Conservation (phyloP, 1,139 yeast species). For the Spencermartinsiella ligniputridi region DNA sequence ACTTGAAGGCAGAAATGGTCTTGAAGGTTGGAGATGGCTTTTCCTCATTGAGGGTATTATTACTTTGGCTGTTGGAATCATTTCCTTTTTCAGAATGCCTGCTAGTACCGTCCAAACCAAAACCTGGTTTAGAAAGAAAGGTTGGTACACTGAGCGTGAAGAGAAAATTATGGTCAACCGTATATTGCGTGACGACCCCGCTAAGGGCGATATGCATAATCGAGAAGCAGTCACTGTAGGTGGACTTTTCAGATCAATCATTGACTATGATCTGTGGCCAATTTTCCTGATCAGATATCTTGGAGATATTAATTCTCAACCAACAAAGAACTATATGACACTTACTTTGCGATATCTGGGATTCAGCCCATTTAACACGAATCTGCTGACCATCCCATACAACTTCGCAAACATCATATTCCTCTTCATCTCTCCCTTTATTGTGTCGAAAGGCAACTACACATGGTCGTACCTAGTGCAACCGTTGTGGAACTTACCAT, state of each 20-base stretch:
- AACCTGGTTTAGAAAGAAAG: conserved; percentile 44
- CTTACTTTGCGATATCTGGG: conserved; percentile 50
- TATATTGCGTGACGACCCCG: conserved; percentile 59
- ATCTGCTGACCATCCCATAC: conserved; percentile 51
- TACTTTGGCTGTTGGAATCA: conserved; percentile 52
- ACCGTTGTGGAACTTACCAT: conserved; percentile 39
- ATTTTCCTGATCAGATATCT: conserved; percentile 48
- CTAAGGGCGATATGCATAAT: conserved; percentile 65
- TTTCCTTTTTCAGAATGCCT: conserved; percentile 48
- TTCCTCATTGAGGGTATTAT: conserved; percentile 60
- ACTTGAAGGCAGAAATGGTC: conserved; percentile 37
- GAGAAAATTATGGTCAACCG: conserved; percentile 57
- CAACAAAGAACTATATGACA: conserved; percentile 48
- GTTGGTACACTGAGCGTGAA: conserved; percentile 58
- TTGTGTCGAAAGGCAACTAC: conserved; percentile 39
- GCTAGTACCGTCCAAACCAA: conserved; percentile 56
- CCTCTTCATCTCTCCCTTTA: conserved; percentile 39
- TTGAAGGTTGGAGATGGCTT: conserved; percentile 61
- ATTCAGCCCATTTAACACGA: conserved; percentile 51
- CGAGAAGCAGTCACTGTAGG: conserved; percentile 47
- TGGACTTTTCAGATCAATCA: conserved; percentile 40
- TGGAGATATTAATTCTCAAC: conserved; percentile 39
- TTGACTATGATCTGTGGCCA: conserved; percentile 57
- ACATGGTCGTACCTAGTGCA: conserved; percentile 35
- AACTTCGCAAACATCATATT: conserved; percentile 29